Base-by-base conservation (phyloP, 208 protist species). In the Wallacemonas rigidus region DNA sequence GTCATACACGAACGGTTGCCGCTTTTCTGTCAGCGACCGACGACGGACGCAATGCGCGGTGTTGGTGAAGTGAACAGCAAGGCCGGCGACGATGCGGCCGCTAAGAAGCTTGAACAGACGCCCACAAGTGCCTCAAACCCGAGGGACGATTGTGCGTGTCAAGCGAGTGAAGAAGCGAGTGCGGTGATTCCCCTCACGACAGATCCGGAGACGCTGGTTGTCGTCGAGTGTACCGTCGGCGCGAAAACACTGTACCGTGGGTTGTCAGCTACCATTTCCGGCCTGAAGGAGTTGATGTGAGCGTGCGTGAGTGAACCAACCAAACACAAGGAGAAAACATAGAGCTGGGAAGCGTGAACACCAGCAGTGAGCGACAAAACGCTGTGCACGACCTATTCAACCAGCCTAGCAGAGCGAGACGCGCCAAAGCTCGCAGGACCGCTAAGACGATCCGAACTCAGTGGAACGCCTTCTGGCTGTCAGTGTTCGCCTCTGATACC, bases 161-260 rank as follows among this genome's bases (percentile, higher is more conserved):
- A 62, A 38, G 0, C 17, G 4, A 62, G 36, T 15, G 56, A 50
- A 38, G 41, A n/a, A 6, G 60, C 6, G 12, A 41, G 50, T 38
- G 7, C 17, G 35, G 60, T 65, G n/a, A 65, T 65, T 17, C 41
- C 60, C n/a, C 60, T 65, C 60, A 65, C 43, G 15, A 65, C 60
- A 17, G 60, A 65, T n/a, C 41, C 38, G 9, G 43, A 51, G 41
- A 65, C 41, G 60, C 60, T 44, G 9, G 43, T 65, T n/a, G 60
- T 65, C 9, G 60, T 65, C n/a, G 60, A 65, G n/a, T 65, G 43
- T 41, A 65, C 60, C 5, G 40, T 65, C 40, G 60, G 60, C 60
- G 60, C 60, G 41, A 65, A 65, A 26, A 65, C 60, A 51, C 60
- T 65, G 12, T 65, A 50, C 50, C 60, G 60, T 17, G 60, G 60